phyloP scores from a whole-genome alignment of 176 grass and related monocot species.

The Hsuehochloa calcarea region DNA sequence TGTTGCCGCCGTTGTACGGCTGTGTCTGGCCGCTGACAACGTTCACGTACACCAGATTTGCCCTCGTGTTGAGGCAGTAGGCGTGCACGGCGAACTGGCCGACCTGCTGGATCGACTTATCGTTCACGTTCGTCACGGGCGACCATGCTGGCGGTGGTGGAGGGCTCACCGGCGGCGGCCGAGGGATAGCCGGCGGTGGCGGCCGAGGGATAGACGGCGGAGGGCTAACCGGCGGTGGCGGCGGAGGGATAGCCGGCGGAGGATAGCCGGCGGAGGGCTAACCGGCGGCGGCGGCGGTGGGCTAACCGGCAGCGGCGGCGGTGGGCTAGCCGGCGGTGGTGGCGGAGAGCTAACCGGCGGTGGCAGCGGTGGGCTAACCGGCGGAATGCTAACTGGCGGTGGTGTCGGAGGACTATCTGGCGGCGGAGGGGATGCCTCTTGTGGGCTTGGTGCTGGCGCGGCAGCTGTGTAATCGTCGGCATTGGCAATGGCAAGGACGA shows the following conservation, averaged over 20 bases:
- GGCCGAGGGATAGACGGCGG: too few species aligned
- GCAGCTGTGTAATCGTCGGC: background rate
- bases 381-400: background rate
- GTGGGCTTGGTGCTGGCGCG: background rate
- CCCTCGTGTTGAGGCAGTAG: background rate
- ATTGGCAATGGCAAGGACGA: background rate
- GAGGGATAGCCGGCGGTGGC: background rate
- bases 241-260: background rate
- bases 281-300: background rate
- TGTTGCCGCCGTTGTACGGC: conserved; percentile 19
- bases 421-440: background rate
- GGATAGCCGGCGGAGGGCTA: background rate
- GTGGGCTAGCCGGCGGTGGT: background rate
- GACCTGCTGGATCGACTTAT: conserved; percentile 13
- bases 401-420: background rate
- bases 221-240: background rate
- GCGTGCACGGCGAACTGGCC: conserved; percentile 20
- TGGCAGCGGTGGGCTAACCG: background rate
- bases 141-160: background rate
- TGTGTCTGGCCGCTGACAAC: conserved; percentile 28
- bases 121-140: conserved; percentile 27
- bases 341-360: too few species aligned
- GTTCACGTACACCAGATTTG: background rate
- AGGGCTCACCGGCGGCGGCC: background rate
- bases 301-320: background rate